These are phyloP conservation scores for Populus pruinosa DNA, from an alignment of 345 rosid species.

Conservation along the genomic window DNA sequence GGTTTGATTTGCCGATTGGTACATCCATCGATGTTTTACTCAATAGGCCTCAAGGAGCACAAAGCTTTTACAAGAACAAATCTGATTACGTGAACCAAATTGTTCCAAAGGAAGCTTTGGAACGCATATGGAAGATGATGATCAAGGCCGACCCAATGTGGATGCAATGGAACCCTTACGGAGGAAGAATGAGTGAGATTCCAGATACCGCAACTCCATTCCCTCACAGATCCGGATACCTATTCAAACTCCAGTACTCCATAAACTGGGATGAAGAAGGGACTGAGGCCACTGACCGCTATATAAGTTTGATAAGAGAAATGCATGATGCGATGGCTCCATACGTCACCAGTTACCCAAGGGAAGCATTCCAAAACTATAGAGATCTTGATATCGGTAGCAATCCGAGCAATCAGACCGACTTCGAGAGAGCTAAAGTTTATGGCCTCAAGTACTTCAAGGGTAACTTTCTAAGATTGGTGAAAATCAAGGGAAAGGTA, in stretches of 20 bases:
- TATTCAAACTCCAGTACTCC: constrained; percentile 12
- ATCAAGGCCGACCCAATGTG: not conserved
- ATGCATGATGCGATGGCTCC: constrained; percentile 5
- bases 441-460: not conserved
- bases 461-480: not conserved
- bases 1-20: constrained; percentile 1
- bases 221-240: constrained; percentile 15
- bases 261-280: constrained; percentile 2
- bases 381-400: constrained; percentile 6
- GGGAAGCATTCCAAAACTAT: constrained; percentile 1
- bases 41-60: not conserved
- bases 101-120: constrained; percentile 5
- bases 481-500: not conserved
- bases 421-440: not conserved
- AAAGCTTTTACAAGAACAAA: not conserved
- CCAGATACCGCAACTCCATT: constrained; percentile 1
- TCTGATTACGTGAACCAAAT: constrained; percentile 13
- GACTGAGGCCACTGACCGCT: not conserved
- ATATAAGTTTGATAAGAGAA: not conserved
- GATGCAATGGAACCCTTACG: constrained; percentile 17
- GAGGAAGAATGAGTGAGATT: constrained; percentile 17
- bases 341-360: not conserved
- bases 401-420: not conserved
- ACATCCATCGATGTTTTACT: constrained; percentile 5
- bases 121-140: constrained; percentile 7